Evolutionary conservation across 108 stramenopile genomes (phyloP), one percentile per base, ranked within the genome.

Genomic region (Pseudonitzschia pungens): DNA sequence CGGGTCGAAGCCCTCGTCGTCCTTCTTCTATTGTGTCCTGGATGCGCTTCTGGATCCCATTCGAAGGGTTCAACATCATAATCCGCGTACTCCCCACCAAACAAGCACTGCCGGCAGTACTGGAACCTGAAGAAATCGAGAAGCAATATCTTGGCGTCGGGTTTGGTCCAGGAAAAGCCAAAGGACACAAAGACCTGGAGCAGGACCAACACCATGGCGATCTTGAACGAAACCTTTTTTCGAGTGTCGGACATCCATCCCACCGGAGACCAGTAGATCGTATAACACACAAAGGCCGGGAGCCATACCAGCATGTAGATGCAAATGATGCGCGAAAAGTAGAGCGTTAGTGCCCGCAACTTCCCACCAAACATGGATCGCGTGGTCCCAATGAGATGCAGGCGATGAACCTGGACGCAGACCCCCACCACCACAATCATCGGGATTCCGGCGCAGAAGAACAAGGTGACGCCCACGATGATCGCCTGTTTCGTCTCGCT

Each of bases 151-250:
- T 28, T 32, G 3, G 40, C 33, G n/a, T 62, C 60, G 11, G 60
- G 60, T 33, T 62, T 62, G 32, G 60, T 62, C n/a, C 27, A n/a
- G 15, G 60, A 62, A 31, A 62, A 33, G 11, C 60, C 60, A 40
- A 62, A 62, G 32, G 29, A 33, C 29, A 33, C 60, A 26, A 26
- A 62, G 16, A 33, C 60, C 16, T 31, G 11, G n/a, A 62, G 9
- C 11, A 11, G 33, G 20, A 31, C 15, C 0, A 62, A 15, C 33
- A 62, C 32, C 14, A 12, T 14, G 2, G 60, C 60, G n/a, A 20
- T 20, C 15, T 16, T 62, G 29, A 6, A 62, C 7, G 1, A 33
- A 18, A 3, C 60, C 60, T n/a, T 33, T 51, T 3, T 9, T 9
- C 10, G 4, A 51, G 2, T 51, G 4, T n/a, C n/a, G n/a, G 20